A percentile compares a stretch with the other conserved stretches of the same genome.
Conservation (phyloP, 78 protist genomes). For the Parvularia atlantis region DNA sequence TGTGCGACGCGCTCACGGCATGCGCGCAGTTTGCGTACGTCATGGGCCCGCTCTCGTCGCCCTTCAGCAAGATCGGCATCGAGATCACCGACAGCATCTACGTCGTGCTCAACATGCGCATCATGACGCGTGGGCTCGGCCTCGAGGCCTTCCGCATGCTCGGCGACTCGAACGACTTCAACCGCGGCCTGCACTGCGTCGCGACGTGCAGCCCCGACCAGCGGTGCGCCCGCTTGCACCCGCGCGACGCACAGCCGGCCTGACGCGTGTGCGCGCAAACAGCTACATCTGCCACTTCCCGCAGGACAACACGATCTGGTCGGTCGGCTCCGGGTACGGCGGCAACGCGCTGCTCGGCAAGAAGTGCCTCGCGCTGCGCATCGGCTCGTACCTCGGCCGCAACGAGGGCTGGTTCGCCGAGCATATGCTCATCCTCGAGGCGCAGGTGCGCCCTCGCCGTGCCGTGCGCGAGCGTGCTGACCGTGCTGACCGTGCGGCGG, state of each 20-base stretch:
- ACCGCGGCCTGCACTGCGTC: constrained; percentile 23
- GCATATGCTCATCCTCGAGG: constrained; percentile 76
- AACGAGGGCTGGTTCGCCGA: constrained; percentile 87
- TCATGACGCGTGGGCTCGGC: constrained; percentile 34
- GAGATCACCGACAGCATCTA: constrained; percentile 15
- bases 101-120: constrained; percentile 30
- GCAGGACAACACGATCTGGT: constrained; percentile 35
- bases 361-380: constrained; percentile 80
- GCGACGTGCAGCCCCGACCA: neutral
- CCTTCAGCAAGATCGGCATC: constrained; percentile 7
- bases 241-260: no score
- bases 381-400: constrained; percentile 56
- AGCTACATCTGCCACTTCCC: constrained; percentile 70
- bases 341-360: constrained; percentile 87
- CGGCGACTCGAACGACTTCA: neutral
- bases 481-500: no score
- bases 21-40: no score
- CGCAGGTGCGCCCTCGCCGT: no score
- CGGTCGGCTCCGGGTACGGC: constrained; percentile 77
- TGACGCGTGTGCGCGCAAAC: no score
- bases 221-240: no score
- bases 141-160: neutral
- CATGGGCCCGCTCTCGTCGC: constrained; percentile 19
- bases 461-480: no score
- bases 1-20: no score